Base-by-base conservation (phyloP, 2,329 filamentous ascomycete species). In the Trichoderma afroharzianum region DNA sequence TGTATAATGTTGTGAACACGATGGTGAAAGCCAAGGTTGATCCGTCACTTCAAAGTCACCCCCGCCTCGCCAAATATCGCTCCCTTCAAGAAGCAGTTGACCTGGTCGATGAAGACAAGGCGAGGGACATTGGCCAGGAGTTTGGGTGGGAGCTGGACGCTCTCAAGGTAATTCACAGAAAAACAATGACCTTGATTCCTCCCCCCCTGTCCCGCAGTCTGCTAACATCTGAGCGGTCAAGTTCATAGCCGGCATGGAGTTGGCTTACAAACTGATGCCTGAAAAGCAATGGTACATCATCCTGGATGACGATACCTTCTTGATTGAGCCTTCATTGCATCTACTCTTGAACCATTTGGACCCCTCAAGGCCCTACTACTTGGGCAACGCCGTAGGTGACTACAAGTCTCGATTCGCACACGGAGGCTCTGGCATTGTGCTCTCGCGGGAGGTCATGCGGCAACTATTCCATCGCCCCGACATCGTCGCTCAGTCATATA, bases 261-360 rank as follows among this genome's bases (percentile, higher is more conserved):
- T 86, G 72, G 81, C 85, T 24, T 87, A 85, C 80, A 78, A 81
- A 50, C 81, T 79, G 18, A 80, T 88, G 76, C 87, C 87, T 0
- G 77, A 81, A 72, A 89, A 88, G 80, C 87, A 87, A 76, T 89
- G 87, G 87, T 89, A 88, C 75, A 77, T 88, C 73, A 84, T 89
- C 73, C 78, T 87, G 15, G 87, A 89, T 77, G 87, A 89, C 77
- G 87, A 89, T 76, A 89, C 86, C 1, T 89, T 85, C 75, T 76
- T 89, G 58, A 81, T 88, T 58, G 82, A 82, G 66, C 81, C 83
- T 3, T 86, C 87, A 14, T 77, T 89, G 32, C 79, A 80, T 55
- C 77, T 84, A 2, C 78, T 89, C 14, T 80, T 89, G 15, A 81
- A 81, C 21, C 86, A 87, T 70, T 78, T 89, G 71, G 81, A 88